Percentiles rank a stretch among this genome's conserved stretches.
Conservation (phyloP, 2,329 filamentous ascomycete species). For the Cordyceps javanica region DNA sequence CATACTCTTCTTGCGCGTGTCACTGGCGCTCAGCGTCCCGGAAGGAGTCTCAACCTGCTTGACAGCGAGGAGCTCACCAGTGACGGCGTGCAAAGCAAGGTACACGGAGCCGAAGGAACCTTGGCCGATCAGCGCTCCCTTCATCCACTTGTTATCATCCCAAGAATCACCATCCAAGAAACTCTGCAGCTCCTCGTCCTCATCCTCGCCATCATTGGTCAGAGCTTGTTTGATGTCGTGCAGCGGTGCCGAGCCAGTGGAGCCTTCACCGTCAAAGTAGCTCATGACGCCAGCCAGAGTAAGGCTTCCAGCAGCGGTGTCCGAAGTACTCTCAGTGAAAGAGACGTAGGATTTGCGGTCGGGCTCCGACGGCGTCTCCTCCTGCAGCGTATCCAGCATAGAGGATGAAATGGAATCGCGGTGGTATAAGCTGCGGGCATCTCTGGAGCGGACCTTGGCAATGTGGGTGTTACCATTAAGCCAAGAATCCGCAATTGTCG, state of each 20-base stretch:
- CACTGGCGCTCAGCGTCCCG: constrained; percentile 65
- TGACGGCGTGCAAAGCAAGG: constrained; percentile 89
- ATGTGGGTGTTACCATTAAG: constrained; percentile 46
- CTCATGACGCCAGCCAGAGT: constrained; percentile 63
- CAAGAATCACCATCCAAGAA: constrained; percentile 91
- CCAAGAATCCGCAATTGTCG: constrained; percentile 93
- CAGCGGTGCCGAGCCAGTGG: constrained; percentile 65
- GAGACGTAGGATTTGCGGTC: constrained; percentile 97
- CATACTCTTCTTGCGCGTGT: constrained; percentile 95
- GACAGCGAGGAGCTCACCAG: constrained; percentile 93
- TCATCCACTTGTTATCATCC: constrained; percentile 99
- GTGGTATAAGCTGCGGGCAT: constrained; percentile 46
- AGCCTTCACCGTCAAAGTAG: constrained; percentile 77
- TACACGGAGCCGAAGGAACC: constrained; percentile 96
- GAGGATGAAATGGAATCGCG: constrained; percentile 87
- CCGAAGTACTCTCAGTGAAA: constrained; percentile 68
- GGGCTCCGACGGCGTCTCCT: constrained; percentile 80
- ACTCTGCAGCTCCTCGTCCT: constrained; percentile 80
- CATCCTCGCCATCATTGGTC: constrained; percentile 85
- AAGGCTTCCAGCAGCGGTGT: constrained; percentile 62
- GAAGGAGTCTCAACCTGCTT: constrained; percentile 94
- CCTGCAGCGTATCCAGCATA: constrained; percentile 80
- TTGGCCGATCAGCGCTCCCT: constrained; percentile 92
- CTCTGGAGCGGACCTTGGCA: constrained; percentile 34
- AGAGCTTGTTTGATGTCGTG: constrained; percentile 81